phyloP scores from a whole-genome alignment of 2,329 filamentous ascomycete species.

The Rugonectria rugulosa region DNA sequence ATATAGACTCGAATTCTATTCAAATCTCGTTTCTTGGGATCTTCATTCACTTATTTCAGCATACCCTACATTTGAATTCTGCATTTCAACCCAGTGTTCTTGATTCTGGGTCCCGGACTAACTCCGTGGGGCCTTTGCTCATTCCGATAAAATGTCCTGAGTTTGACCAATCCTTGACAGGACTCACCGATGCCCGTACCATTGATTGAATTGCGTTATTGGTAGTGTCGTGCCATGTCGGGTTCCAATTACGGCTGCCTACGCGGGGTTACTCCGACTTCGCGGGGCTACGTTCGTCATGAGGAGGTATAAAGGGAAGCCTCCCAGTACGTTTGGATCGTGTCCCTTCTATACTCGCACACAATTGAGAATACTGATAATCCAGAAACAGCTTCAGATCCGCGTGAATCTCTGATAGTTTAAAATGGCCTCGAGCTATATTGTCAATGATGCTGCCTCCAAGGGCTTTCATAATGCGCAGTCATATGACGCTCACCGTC shows the following conservation, averaged over 20 bases:
- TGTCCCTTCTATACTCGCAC: conserved; percentile 10
- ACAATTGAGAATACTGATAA: not conserved
- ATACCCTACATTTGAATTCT: no score
- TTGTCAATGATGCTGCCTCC: conserved; percentile 59
- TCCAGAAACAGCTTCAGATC: not conserved
- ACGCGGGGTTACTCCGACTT: conserved; percentile 9
- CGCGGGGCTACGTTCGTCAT: conserved; percentile 23
- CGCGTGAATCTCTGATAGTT: not conserved
- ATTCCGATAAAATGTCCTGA: conserved; percentile 21
- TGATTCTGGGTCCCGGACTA: conserved; percentile 18
- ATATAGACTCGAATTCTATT: conserved; percentile 19
- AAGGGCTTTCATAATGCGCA: conserved; percentile 71
- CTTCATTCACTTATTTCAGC: not conserved
- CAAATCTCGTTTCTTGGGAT: not conserved
- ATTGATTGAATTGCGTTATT: conserved; percentile 10
- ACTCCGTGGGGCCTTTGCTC: conserved; percentile 31
- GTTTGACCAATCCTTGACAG: not conserved
- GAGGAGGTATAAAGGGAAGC: conserved; percentile 29
- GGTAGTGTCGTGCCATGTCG: not conserved
- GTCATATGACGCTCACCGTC: conserved; percentile 72
- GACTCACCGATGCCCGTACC: not conserved
- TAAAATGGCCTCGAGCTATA: conserved; percentile 25
- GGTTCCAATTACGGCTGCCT: no score
- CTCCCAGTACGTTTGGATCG: not conserved
- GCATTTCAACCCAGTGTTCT: not conserved